These are phyloP conservation scores for Suillus placidus DNA, from an alignment of 768 basidiomycete genomes.

Conservation along the genomic window DNA sequence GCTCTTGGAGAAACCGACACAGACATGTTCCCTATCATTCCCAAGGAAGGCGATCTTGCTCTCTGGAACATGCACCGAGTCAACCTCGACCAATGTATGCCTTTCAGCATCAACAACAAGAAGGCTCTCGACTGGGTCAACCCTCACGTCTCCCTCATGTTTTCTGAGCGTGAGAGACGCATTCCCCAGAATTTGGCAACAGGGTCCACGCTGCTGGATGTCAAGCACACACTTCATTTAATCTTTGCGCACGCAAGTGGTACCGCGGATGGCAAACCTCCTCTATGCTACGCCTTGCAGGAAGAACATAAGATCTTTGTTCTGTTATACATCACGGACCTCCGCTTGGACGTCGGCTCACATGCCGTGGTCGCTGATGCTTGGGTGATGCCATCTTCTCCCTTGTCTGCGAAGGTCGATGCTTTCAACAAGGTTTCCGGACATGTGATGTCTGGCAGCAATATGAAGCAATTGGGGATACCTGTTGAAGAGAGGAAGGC, in stretches of 20 bases:
- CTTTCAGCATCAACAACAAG: constrained; percentile 26
- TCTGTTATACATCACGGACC: constrained; percentile 46
- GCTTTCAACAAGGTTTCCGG: neutral
- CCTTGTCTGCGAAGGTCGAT: neutral
- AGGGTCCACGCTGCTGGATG: constrained; percentile 24
- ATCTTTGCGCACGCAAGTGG: constrained; percentile 34
- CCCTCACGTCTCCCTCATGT: constrained; percentile 33
- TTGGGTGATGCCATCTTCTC: constrained; percentile 42
- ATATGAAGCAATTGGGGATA: constrained; percentile 6
- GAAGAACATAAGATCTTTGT: constrained; percentile 30
- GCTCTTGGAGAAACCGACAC: constrained; percentile 18
- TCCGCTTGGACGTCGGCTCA: constrained; percentile 50
- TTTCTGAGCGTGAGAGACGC: constrained; percentile 35
- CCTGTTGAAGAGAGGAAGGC: constrained; percentile 39
- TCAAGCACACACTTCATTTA: constrained; percentile 37
- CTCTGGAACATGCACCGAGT: constrained; percentile 45
- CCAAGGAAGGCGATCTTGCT: constrained; percentile 14
- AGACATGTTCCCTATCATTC: constrained; percentile 33
- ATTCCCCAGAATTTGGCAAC: constrained; percentile 18
- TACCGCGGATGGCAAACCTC: constrained; percentile 15
- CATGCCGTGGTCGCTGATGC: constrained; percentile 54
- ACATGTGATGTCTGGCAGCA: neutral
- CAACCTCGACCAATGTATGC: constrained; percentile 39
- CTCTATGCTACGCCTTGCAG: constrained; percentile 25
- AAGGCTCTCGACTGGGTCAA: constrained; percentile 34